These are phyloP conservation scores for Tolypocladium endophyticum DNA, from an alignment of 2,329 filamentous ascomycete species.

Conservation along the genomic window DNA sequence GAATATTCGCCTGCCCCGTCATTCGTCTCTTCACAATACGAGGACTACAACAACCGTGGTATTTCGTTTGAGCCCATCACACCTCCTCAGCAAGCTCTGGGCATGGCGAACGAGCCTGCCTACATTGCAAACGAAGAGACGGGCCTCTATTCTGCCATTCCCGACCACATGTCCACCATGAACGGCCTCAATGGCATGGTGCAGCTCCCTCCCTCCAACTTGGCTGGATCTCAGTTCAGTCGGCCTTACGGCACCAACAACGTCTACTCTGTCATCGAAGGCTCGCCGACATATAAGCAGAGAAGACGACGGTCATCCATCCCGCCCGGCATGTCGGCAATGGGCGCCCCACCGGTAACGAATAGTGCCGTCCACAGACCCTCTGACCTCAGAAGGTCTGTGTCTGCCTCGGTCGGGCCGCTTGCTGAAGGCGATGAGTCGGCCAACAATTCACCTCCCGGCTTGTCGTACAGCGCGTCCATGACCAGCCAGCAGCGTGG, in stretches of 20 bases:
- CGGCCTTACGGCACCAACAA: slow-evolving; percentile 64
- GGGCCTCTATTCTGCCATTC: slow-evolving; percentile 87
- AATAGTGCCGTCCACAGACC: slow-evolving; percentile 61
- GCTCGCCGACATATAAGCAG: slow-evolving; percentile 98
- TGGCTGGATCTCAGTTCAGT: slow-evolving; percentile 70
- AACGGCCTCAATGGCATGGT: slow-evolving; percentile 79
- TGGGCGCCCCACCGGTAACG: slow-evolving; percentile 56
- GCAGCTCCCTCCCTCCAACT: slow-evolving; percentile 76
- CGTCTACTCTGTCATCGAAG: slow-evolving; percentile 93
- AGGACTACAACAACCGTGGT: slow-evolving; percentile 93
- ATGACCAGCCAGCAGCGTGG: slow-evolving; percentile 58
- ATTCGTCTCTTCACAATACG: slow-evolving; percentile 96
- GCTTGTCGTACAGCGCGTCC: slow-evolving; percentile 62
- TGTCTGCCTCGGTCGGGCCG: slow-evolving; percentile 78
- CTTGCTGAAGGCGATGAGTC: slow-evolving; percentile 72
- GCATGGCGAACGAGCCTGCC: slow-evolving; percentile 75
- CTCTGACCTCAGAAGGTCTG: slow-evolving; percentile 82
- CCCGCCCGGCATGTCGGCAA: slow-evolving; percentile 62
- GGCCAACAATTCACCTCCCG: slow-evolving; percentile 68
- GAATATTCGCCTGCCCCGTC: slow-evolving; percentile 97
- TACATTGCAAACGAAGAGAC: slow-evolving; percentile 99
- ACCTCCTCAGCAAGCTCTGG: slow-evolving; percentile 80
- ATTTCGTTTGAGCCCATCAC: slow-evolving; percentile 96
- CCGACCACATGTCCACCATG: slow-evolving; percentile 66
- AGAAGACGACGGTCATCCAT: slow-evolving; percentile 87